These are phyloP conservation scores for Ustilago tritici DNA, from an alignment of 1,284 basidiomycete species.

Conservation along the genomic window DNA sequence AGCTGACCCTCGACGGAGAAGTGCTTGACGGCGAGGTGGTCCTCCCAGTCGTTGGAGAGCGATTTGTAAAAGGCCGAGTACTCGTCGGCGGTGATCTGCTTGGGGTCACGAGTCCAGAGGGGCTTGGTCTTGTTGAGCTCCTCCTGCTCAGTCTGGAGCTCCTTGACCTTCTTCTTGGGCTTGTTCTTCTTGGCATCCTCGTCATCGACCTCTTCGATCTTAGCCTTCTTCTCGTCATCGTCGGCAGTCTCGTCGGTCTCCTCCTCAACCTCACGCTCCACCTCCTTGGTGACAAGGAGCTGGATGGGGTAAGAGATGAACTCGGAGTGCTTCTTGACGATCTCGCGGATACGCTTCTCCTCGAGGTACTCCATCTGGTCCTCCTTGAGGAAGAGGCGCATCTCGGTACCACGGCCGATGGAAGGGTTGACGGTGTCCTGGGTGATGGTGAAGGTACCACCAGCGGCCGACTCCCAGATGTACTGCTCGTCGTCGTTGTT, in stretches of 20 bases:
- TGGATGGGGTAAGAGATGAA: slow-evolving; percentile 99
- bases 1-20: slow-evolving; percentile 99
- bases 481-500: slow-evolving; percentile 99
- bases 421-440: slow-evolving; percentile 88
- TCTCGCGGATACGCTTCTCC: slow-evolving; percentile 99
- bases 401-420: slow-evolving; percentile 93
- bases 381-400: slow-evolving; percentile 96
- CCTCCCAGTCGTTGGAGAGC: slow-evolving; percentile 98
- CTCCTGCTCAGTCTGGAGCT: slow-evolving; percentile 79
- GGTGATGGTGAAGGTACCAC: slow-evolving; percentile 99
- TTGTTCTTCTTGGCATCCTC: slow-evolving; percentile 77
- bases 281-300: slow-evolving; percentile 97
- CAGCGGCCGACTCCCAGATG: slow-evolving; percentile 99
- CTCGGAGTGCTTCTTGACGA: slow-evolving; percentile 99
- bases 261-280: slow-evolving; percentile 91
- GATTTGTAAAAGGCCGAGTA: slow-evolving; percentile 99
- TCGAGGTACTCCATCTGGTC: slow-evolving; percentile 99
- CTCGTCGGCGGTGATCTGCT: slow-evolving; percentile 91
- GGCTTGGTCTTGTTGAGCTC: slow-evolving; percentile 99
- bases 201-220: slow-evolving; percentile 83
- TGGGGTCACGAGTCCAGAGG: slow-evolving; percentile 97
- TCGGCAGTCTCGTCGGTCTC: slow-evolving; percentile 73
- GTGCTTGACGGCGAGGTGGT: slow-evolving; percentile 99
- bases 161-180: slow-evolving; percentile 92
- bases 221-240: slow-evolving; percentile 78